Conservation (phyloP, 2,329 filamentous ascomycete species). For the Beauveria pseudobassiana region DNA sequence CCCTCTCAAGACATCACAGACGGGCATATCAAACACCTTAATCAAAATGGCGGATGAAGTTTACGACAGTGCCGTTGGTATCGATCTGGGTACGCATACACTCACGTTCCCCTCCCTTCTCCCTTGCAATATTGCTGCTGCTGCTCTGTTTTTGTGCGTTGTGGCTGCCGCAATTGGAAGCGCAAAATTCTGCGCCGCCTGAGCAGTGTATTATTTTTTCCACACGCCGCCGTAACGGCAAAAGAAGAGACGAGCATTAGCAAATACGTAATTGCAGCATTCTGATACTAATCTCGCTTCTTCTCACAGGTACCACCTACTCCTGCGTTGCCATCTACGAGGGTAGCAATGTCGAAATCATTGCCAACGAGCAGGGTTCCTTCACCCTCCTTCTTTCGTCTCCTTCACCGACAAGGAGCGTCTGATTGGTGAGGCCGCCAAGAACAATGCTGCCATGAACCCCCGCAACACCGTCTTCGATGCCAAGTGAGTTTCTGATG, state of each 20-base stretch:
- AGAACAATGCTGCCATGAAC: slow-evolving; percentile 99
- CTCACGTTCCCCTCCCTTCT: not conserved
- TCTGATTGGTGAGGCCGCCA: slow-evolving; percentile 97
- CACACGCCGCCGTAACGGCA: not conserved
- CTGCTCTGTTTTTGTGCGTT: slow-evolving; percentile 1
- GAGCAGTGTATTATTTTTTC: not conserved
- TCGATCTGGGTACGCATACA: slow-evolving; percentile 81
- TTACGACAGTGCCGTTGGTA: slow-evolving; percentile 99
- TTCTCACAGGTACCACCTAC: slow-evolving; percentile 82
- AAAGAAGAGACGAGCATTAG: not conserved
- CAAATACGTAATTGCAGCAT: not conserved
- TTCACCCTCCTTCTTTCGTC: slow-evolving; percentile 98
- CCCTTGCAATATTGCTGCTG: slow-evolving; percentile 1
- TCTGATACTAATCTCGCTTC: slow-evolving; percentile 2
- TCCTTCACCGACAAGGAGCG: slow-evolving; percentile 98
- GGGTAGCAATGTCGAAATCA: slow-evolving; percentile 99
- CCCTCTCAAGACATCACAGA: slow-evolving; percentile 22
- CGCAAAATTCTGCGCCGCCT: slow-evolving; percentile 4
- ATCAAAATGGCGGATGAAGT: slow-evolving; percentile 89
- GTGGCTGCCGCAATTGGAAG: slow-evolving; percentile 1
- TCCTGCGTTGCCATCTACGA: slow-evolving; percentile 99
- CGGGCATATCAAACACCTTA: slow-evolving; percentile 13
- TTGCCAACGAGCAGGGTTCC: slow-evolving; percentile 99
- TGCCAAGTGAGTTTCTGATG: slow-evolving; percentile 68
- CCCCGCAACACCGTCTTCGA: slow-evolving; percentile 97